These are phyloP conservation scores for Symbiotaphrina buchneri DNA, from an alignment of 495 filamentous ascomycete genomes.

Conservation along the genomic window DNA sequence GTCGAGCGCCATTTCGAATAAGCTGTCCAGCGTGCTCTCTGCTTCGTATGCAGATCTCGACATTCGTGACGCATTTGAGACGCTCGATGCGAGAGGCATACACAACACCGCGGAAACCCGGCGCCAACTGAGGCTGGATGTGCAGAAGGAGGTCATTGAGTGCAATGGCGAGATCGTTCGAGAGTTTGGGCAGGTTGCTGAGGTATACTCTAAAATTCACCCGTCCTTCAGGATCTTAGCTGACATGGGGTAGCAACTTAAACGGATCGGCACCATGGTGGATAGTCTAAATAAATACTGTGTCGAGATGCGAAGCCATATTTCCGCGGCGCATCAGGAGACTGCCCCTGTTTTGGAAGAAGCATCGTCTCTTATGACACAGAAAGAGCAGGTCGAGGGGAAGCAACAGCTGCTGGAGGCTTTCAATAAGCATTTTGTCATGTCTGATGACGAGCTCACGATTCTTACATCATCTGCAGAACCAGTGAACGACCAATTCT, in stretches of 20 bases:
- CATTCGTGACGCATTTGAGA: slow-evolving; percentile 63
- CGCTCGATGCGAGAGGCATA: slow-evolving; percentile 47
- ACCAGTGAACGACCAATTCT: slow-evolving; percentile 73
- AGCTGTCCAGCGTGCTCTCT: slow-evolving; percentile 69
- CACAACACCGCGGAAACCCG: slow-evolving; percentile 62
- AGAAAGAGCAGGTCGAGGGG: slow-evolving; percentile 57
- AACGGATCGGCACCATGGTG: slow-evolving; percentile 62
- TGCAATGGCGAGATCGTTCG: slow-evolving; percentile 80
- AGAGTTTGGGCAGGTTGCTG: slow-evolving; percentile 80
- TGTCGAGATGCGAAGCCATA: slow-evolving; percentile 57
- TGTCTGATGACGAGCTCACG: slow-evolving; percentile 57
- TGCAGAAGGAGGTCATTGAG: slow-evolving; percentile 82
- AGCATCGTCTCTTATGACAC: slow-evolving; percentile 45
- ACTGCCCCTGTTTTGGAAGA: slow-evolving; percentile 62
- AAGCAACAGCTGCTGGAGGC: slow-evolving; percentile 69
- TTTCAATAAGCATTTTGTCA: slow-evolving; percentile 64
- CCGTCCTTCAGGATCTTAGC: slow-evolving; percentile 3
- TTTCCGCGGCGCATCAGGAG: slow-evolving; percentile 48
- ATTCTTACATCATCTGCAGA: slow-evolving; percentile 52
- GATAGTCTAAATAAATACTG: slow-evolving; percentile 58
- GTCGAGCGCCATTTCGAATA: slow-evolving; percentile 40
- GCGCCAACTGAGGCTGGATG: slow-evolving; percentile 56
- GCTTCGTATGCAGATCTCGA: slow-evolving; percentile 84
- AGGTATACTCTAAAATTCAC: slow-evolving; percentile 14
- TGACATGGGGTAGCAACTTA: slow-evolving; percentile 46